phyloP scores from a whole-genome alignment of 192 early-diverging fungal species.

The Umbelopsis ramanniana region DNA sequence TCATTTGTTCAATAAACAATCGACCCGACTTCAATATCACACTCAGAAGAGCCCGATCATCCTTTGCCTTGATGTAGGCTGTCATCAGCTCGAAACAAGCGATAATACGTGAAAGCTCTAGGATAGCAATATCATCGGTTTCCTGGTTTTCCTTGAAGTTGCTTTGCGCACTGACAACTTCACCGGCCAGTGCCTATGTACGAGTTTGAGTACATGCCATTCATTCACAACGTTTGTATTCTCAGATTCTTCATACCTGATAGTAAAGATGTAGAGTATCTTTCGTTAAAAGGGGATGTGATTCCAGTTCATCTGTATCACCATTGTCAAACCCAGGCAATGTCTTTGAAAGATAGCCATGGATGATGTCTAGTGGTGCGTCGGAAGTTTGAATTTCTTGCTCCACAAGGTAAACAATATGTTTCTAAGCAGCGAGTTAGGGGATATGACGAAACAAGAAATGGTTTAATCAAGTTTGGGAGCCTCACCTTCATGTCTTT shows the following conservation, averaged over 20 bases:
- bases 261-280: conserved; percentile 48
- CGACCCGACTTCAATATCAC: conserved; percentile 52
- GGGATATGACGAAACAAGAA: neutral
- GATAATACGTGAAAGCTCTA: conserved; percentile 30
- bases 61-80: conserved; percentile 50
- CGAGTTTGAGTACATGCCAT: no score
- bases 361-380: conserved; percentile 40
- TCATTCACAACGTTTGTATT: no score
- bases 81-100: conserved; percentile 51
- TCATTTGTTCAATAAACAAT: conserved; percentile 58
- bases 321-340: conserved; percentile 47
- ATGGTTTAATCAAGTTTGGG: conserved; percentile 8
- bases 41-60: conserved; percentile 48
- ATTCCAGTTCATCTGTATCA: conserved; percentile 33
- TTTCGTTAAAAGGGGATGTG: conserved; percentile 45
- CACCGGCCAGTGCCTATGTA: neutral
- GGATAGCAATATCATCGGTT: neutral
- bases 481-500: conserved; percentile 42
- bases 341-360: conserved; percentile 38
- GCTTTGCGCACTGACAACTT: conserved; percentile 2
- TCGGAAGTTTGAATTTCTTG: conserved; percentile 45
- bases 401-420: conserved; percentile 49
- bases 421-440: conserved; percentile 33
- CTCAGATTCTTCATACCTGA: conserved; percentile 34
- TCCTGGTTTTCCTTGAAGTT: conserved; percentile 9